Evolutionary conservation across 2,329 filamentous ascomycete genomes (phyloP), one percentile per base, ranked within the genome.

Genomic region (Knoxdaviesia proteae): DNA sequence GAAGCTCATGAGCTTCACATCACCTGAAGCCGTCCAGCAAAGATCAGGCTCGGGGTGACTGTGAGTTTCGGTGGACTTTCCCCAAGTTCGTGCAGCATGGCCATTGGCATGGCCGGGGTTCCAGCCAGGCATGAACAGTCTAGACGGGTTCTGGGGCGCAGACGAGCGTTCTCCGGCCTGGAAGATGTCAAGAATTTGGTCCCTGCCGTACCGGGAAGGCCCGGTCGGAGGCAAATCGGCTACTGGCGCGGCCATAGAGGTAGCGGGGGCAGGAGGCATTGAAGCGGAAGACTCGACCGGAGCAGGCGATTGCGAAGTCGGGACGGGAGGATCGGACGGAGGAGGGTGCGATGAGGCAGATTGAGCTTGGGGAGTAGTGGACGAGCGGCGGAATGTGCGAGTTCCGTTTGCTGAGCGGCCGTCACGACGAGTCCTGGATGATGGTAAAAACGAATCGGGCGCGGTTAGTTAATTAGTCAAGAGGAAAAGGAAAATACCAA

Each of bases 1-100:
- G 49, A 94, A 58, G 32, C 75, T 76, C 49, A 94, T 65, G 6
- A 87, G 84, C 48, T 73, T 69, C 38, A 75, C 68, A 42, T 70
- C 69, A 30, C 82, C 84, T 46, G 70, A 69, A 45, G 71, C 61
- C 54, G 93, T 83, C 90, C 88, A 98, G 58, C 87, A 96, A 37
- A 88, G 74, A 48, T 90, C 84, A n/a, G 87, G 83, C 38, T 88
- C 86, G 53, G 81, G 74, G 45, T 77, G 77, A 48, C 70, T 65
- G 48, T 84, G 80, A 46, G 70, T 71, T 49, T 94, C 86, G 45
- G 73, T 71, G 50, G 67, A 69, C 58, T 87, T 84, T 42, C 81
- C 82, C 84, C 84, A 93, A 43, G 73, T 71, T 57, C 76, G 60
- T 58, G 72, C 51, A 49, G 64, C 53, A 58, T 68, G 53, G 55